These are phyloP conservation scores for Rutstroemia sp. DNA, from an alignment of 2,329 filamentous ascomycete species.

Conservation along the genomic window DNA sequence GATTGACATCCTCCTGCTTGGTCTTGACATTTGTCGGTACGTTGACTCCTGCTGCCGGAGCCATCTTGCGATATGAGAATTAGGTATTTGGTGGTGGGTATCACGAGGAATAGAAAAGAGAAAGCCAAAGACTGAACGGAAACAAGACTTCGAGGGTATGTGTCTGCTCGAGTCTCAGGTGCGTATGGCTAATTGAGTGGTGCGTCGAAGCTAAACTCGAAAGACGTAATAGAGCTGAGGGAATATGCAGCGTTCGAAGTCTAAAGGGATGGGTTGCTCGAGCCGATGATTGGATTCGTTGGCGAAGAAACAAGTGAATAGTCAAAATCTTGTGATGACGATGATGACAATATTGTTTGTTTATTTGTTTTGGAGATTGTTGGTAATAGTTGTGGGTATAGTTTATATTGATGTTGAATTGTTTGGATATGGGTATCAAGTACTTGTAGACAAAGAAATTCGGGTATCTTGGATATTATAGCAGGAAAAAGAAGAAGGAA, in stretches of 20 bases:
- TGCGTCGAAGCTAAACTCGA: constrained; percentile 9
- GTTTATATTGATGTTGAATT: too few species aligned
- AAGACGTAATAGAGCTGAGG: too few species aligned
- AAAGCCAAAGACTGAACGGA: background rate
- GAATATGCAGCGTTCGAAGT: too few species aligned
- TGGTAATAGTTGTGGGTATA: too few species aligned
- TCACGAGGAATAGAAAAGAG: constrained; percentile 13
- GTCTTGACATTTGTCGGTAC: constrained; percentile 22
- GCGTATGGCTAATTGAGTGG: background rate
- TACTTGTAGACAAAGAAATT: background rate
- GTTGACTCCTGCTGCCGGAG: constrained; percentile 20
- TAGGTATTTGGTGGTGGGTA: constrained; percentile 11
- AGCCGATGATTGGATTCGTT: too few species aligned
- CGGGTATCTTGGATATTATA: background rate
- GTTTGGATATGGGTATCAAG: too few species aligned
- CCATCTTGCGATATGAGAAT: constrained; percentile 12
- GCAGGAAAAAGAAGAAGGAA: background rate
- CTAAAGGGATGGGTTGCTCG: too few species aligned
- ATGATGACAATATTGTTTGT: too few species aligned
- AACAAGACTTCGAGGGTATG: too few species aligned
- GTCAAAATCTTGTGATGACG: too few species aligned
- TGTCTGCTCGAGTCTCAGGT: background rate
- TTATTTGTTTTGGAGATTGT: too few species aligned
- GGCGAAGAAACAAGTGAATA: too few species aligned
- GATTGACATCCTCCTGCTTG: constrained; percentile 60